Base-by-base conservation (phyloP, 768 basidiomycete species). In the Lentinula sp. region DNA sequence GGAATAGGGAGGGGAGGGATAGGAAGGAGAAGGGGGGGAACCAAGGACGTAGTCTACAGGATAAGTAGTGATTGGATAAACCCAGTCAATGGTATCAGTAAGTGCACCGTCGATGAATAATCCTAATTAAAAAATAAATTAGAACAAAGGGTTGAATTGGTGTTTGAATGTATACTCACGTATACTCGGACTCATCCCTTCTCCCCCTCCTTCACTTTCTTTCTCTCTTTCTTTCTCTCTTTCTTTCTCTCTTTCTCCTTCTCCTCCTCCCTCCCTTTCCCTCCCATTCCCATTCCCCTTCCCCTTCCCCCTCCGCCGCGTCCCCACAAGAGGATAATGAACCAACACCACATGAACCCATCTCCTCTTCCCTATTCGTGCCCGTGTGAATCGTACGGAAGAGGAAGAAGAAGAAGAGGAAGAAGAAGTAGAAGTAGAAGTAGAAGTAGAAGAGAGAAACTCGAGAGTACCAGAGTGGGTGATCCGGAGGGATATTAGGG, bases 291-390 rank as follows among this genome's bases (percentile, higher is more conserved):
- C n/a, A n/a, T n/a, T 2, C 23, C 23, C 23, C 23, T 23, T 23
- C 23, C 23, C 23, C 23, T 23, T 23, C 23, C 23, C 23, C 23
- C 23, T 2, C n/a, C n/a, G n/a, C n/a, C n/a, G 80, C 75, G 5
- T 75, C 37, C 28, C 48, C 16, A 37, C 57, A 71, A 50, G 80
- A 0, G 87, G 83, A 67, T 89, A 78, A 67, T 89, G 83, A 6
- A 89, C 84, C 16, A 93, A 71, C 0, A 81, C 68, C 10, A 93
- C 63, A 66, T 94, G 91, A 0, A 85, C 84, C 91, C 92, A 93
- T 8, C 86, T 80, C 6, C 76, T 75, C 59, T 79, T 82, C 35
- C 77, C 72, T 11, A 91, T 67, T 42, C 73, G 74, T 1, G 80
- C 71, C 57, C 80, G 72, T 7, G 79, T 70, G 56, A 88, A 77